Evolutionary conservation across 768 basidiomycete species (phyloP), one percentile per base, ranked within the genome.

Genomic region (Calocybe cyanea): DNA sequence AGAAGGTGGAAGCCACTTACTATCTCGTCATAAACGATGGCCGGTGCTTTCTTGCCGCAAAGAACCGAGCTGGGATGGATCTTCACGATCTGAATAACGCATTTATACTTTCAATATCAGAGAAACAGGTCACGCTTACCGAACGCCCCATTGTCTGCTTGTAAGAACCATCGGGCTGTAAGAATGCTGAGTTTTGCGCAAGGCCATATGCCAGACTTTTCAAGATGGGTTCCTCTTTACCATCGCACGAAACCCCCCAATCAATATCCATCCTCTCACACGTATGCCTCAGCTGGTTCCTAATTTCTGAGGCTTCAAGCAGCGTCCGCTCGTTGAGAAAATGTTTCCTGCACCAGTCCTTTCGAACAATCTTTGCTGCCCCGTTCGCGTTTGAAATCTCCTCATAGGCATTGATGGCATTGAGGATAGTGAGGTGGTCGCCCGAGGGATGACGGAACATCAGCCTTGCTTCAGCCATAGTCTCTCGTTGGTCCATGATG

Each of bases 1-100:
- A 33, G 39, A 20, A 45, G 24, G 13, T 14, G 2, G 1, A 36
- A 25, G 1, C 20, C 2, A 70, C 85, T 58, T 50, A 96, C 95
- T 59, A 99, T 67, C 59, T 99, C 96, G 61, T 95, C 87, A 60
- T 89, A 99, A 30, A 99, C 76, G 51, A 99, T 92, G 4, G 86
- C 91, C 0, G 83, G 83, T 0, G 83, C 79, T 60, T 88, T 90
- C 59, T 87, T 91, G 53, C 87, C 84, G 55, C 77, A 78, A 56
- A 98, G 59, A 2, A 80, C 75, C 23, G 94, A 97, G 23, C 87
- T 78, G 0, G 95, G 96, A 58, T 98, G 92, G 17, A 99, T 87
- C 62, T 94, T 95, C 46, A 98, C 75, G 18, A 77, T 63, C 90
- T 74, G 52, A 17, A 37, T 50, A 37, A 9, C 18, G 33, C 1